Base-by-base conservation (phyloP, 2,329 filamentous ascomycete genomes). In the Calonectria naviculata region DNA sequence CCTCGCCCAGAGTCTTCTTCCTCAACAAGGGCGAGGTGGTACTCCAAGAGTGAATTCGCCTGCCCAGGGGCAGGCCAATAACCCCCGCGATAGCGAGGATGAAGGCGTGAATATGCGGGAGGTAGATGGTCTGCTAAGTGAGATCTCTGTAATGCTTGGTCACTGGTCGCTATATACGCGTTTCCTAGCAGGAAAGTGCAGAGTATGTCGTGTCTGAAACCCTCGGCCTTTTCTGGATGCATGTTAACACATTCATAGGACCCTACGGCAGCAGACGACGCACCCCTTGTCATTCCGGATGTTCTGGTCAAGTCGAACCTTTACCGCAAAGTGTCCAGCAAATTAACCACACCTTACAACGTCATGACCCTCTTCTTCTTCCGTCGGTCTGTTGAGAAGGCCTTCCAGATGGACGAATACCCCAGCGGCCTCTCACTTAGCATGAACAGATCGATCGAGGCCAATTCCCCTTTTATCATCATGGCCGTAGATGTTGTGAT, bases 401-500 rank as follows among this genome's bases (percentile, higher is more conserved):
- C 97, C 0, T 99, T 99, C 83, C 96, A 99, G 81, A 87, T 99
- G 54, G 97, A 99, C 80, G 97, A 99, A 81, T 90, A 92, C 24
- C 97, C 97, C 0, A 85, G 88, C 1, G 95, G 95, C 24, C 86
- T 99, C 24, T 93, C 94, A 0, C 87, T 99, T 38, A 94, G 92
- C 79, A 87, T 93, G 47, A 92, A 89, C 78, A 93, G 89, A 78
- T 87, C 93, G 4, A 87, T 98, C 49, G 91, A 93, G 64, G 90
- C 92, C 69, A 95, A 95, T 76, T 90, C 95, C 3, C 97, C 97
- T 0, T 97, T 94, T 80, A 98, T 99, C 78, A 96, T 97, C 49
- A 95, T 95, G 2, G 95, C 96, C 0, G 95, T 99, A 10, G 97
- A 99, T 85, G 97, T 98, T 84, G 95, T 98, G 79, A 98, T 99